phyloP scores from a whole-genome alignment of 2,329 filamentous ascomycete genomes.

The Xylaria sp. region DNA sequence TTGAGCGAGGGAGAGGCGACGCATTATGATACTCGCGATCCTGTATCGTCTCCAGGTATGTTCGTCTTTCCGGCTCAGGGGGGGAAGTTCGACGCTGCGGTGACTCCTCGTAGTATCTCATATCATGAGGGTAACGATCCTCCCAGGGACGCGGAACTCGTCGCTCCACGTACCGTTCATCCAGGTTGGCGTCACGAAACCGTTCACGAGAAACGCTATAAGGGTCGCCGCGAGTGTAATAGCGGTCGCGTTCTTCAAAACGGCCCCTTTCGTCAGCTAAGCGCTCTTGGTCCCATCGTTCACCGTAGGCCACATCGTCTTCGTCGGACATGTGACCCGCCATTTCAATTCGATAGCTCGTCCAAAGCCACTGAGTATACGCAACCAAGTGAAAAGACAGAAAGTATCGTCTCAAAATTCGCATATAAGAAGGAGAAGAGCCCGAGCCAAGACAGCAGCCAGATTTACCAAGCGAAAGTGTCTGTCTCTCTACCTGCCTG shows the following conservation, averaged over 20 bases:
- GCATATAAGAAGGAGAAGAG: background rate
- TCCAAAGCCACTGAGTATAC: background rate
- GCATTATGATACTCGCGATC: conserved; percentile 46
- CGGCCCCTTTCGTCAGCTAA: conserved; percentile 46
- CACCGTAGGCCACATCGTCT: conserved; percentile 36
- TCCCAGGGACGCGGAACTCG: conserved; percentile 41
- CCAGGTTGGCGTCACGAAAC: conserved; percentile 34
- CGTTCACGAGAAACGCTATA: conserved; percentile 22
- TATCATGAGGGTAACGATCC: conserved; percentile 43
- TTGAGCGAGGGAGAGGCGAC: conserved; percentile 55
- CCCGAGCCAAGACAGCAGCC: background rate
- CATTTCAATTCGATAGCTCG: conserved; percentile 1
- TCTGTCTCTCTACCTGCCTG: background rate
- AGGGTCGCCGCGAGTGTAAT: conserved; percentile 37
- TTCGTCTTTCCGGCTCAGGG: conserved; percentile 49
- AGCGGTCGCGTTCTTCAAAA: conserved; percentile 49
- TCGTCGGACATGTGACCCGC: conserved; percentile 24
- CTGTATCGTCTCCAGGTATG: conserved; percentile 51
- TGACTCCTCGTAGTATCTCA: conserved; percentile 52
- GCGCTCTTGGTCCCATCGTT: conserved; percentile 53
- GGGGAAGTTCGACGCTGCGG: conserved; percentile 33
- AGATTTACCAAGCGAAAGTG: background rate
- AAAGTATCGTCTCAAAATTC: background rate
- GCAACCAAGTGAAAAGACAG: background rate
- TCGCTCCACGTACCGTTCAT: conserved; percentile 44